A percentile compares a stretch with the other conserved stretches of the same genome.
phyloP scores from a whole-genome alignment of 306 rosid species.

The Datisca glomerata region DNA sequence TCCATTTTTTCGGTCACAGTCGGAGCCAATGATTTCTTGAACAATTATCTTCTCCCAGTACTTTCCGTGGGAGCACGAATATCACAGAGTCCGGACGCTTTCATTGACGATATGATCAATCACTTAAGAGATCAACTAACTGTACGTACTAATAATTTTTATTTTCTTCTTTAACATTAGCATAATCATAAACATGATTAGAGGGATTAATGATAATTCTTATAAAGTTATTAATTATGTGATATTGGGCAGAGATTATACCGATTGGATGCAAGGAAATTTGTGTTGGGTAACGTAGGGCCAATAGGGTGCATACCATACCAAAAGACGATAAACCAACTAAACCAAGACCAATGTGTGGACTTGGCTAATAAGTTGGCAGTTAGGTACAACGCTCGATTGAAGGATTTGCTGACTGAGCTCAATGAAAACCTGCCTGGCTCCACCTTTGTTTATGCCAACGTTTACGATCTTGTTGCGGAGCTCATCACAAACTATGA shows the following conservation, averaged over 20 bases:
- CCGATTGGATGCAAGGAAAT: slow-evolving; percentile 70
- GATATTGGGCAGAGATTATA: slow-evolving; percentile 49
- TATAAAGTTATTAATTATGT: too few species aligned
- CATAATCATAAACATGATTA: too few species aligned
- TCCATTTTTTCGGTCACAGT: slow-evolving; percentile 69
- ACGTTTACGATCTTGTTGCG: slow-evolving; percentile 62
- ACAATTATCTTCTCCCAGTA: slow-evolving; percentile 83
- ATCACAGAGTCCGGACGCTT: slow-evolving; percentile 63
- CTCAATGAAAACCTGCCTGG: slow-evolving; percentile 67
- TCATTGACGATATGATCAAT: slow-evolving; percentile 58
- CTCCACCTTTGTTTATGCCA: slow-evolving; percentile 60
- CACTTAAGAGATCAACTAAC: slow-evolving; percentile 66
- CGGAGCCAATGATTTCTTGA: slow-evolving; percentile 83
- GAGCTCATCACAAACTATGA: slow-evolving; percentile 54
- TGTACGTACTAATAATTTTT: slow-evolving; percentile 18
- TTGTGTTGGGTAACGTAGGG: slow-evolving; percentile 78
- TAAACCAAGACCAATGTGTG: slow-evolving; percentile 59
- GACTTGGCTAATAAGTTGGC: slow-evolving; percentile 83
- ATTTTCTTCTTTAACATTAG: background rate
- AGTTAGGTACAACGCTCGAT: slow-evolving; percentile 49
- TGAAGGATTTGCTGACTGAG: slow-evolving; percentile 59
- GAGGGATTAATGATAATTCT: too few species aligned
- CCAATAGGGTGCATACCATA: slow-evolving; percentile 96
- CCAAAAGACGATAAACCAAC: slow-evolving; percentile 71
- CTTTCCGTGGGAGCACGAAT: slow-evolving; percentile 76